Base-by-base conservation (phyloP, 2,329 filamentous ascomycete genomes). In the Escovopsis sp. region DNA sequence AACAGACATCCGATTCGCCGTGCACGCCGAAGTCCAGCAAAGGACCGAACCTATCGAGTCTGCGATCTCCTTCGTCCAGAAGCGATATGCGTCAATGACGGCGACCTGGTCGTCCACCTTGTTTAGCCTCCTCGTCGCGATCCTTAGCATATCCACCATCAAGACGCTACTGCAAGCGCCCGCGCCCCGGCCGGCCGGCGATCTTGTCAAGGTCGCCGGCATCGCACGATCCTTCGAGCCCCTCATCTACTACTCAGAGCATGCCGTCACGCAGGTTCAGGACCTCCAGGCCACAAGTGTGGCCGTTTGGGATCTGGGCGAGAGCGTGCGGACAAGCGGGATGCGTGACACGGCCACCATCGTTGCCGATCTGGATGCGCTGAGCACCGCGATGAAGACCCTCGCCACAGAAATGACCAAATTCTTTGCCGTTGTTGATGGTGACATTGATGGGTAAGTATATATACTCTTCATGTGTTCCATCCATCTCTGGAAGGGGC, bases 371-470 rank as follows among this genome's bases (percentile, higher is more conserved):
- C 72, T 96, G 4, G 87, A 95, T 58, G 82, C 82, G 43, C 68
- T 95, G 33, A 88, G 84, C 49, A 86, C 94, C 48, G 87, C 77
- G 43, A 73, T 95, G 47, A 93, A 89, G 62, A 80, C 77, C 3
- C 69, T 96, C 23, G 85, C 86, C 1, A 70, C 87, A 12, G 87
- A 94, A 58, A 73, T 95, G 51, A 94, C 85, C 7, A 80, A 81
- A 54, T 95, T 96, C 67, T 94, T 95, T 59, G 84, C 87, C 41
- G 85, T 88, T 50, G 86, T 96, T 11, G 86, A 95, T 53, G 85
- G 86, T 26, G 89, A 95, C 55, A 83, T 96, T 52, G 89, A 95
- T 58, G 82, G 74, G 75, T 80, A 66, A 52, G 67, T 62, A 30
- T 43, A 11, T 15, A 15, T 15, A 15, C n/a, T 32, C 38, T 40